Conservation (phyloP, 1,139 yeast species). For the Kurtzmaniella quercitrusa region DNA sequence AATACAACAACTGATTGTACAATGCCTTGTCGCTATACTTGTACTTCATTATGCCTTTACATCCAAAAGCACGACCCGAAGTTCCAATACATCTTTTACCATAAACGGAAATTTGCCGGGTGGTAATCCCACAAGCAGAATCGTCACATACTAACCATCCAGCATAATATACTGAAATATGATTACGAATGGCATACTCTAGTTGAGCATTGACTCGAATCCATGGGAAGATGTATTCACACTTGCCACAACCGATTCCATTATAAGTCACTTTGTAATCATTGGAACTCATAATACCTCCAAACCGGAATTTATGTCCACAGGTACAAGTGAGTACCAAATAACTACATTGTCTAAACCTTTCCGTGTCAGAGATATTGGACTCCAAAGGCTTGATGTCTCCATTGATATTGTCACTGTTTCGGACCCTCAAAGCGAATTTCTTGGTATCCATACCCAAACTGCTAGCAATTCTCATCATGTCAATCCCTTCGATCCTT, state of each 20-base stretch:
- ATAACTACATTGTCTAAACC: constrained; percentile 64
- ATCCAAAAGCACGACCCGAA: constrained; percentile 59
- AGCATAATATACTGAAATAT: constrained; percentile 73
- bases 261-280: constrained; percentile 56
- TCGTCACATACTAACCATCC: constrained; percentile 88
- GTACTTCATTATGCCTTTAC: constrained; percentile 83
- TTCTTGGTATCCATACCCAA: constrained; percentile 74
- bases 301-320: constrained; percentile 57
- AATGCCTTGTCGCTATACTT: constrained; percentile 74
- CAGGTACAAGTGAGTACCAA: constrained; percentile 64
- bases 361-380: constrained; percentile 73
- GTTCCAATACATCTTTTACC: constrained; percentile 79
- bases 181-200: constrained; percentile 64
- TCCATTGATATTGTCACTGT: constrained; percentile 33
- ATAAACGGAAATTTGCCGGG: constrained; percentile 85
- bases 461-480: constrained; percentile 68
- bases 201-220: constrained; percentile 65
- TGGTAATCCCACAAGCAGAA: constrained; percentile 70
- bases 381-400: constrained; percentile 75
- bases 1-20: constrained; percentile 82
- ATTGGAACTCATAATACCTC: constrained; percentile 65
- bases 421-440: constrained; percentile 48
- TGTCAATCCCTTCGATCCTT: constrained; percentile 83
- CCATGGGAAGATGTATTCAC: constrained; percentile 48
- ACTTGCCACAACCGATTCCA: constrained; percentile 69